A percentile compares a stretch with the other conserved stretches of the same genome.
Evolutionary conservation across 2,329 filamentous ascomycete genomes (phyloP).

Genomic region (Ophiostoma australiae): DNA sequence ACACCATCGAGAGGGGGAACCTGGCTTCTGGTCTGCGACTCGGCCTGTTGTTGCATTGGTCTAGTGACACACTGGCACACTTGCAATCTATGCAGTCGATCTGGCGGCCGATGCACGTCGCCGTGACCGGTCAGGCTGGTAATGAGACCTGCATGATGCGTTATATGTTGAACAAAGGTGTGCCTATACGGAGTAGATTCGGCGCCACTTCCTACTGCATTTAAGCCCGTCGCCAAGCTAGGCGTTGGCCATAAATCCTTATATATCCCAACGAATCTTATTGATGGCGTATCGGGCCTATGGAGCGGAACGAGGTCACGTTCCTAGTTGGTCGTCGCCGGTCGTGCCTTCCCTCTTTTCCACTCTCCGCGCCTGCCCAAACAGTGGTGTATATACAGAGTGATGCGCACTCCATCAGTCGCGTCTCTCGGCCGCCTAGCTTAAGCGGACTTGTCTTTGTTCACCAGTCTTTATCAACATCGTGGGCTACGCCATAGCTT

Average conservation of each 20-base stretch:
- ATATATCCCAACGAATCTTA: not conserved
- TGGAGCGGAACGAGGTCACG: not conserved
- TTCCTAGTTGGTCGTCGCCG: not conserved
- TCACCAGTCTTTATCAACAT: constrained; percentile 4
- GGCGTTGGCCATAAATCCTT: not conserved
- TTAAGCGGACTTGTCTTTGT: not conserved
- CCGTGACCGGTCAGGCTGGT: constrained; percentile 8
- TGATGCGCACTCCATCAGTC: not conserved
- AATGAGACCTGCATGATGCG: constrained; percentile 3
- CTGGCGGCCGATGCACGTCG: not conserved
- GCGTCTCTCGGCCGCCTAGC: not conserved
- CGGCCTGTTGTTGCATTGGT: not conserved
- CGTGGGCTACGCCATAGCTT: not conserved
- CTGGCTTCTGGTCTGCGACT: not conserved
- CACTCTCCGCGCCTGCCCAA: not conserved
- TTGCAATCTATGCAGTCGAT: not conserved
- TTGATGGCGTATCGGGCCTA: constrained; percentile 6
- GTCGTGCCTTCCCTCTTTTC: not conserved
- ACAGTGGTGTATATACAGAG: not conserved
- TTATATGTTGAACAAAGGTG: not conserved
- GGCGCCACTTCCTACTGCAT: not conserved
- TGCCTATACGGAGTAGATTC: not conserved
- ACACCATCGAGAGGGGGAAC: not conserved
- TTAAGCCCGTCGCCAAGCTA: constrained; percentile 2
- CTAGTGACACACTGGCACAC: not conserved